These are phyloP conservation scores for Ilyonectria mors-panacis DNA, from an alignment of 2,329 filamentous ascomycete genomes.

Conservation along the genomic window DNA sequence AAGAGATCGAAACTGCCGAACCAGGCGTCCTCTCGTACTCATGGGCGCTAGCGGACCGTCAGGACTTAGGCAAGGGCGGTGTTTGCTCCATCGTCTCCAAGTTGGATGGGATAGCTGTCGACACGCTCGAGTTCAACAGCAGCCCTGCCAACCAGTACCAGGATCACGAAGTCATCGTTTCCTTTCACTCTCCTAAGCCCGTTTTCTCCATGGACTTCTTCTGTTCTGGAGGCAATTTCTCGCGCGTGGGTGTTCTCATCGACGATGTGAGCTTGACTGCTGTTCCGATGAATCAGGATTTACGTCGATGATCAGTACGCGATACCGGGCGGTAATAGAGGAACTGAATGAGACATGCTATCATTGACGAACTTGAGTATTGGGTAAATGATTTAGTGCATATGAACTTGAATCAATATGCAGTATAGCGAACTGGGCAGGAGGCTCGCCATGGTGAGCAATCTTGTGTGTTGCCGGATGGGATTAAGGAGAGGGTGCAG, in stretches of 20 bases:
- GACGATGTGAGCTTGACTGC: slow-evolving; percentile 9
- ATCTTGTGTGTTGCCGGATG: too few relatives aligned
- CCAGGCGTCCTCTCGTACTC: slow-evolving; percentile 17
- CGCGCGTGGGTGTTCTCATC: slow-evolving; percentile 9
- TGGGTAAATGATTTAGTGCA: too few relatives aligned
- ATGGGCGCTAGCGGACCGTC: slow-evolving; percentile 16
- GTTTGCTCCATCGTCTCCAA: slow-evolving; percentile 17
- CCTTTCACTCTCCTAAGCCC: slow-evolving; percentile 4
- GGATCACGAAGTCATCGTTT: slow-evolving; percentile 4
- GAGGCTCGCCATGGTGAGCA: too few relatives aligned
- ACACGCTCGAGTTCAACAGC: slow-evolving; percentile 9
- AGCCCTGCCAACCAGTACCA: slow-evolving; percentile 4
- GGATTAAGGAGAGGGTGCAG: too few relatives aligned
- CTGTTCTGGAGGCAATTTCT: slow-evolving; percentile 9
- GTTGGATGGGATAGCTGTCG: slow-evolving; percentile 15
- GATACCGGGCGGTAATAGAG: not conserved
- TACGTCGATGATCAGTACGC: not conserved
- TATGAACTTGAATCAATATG: too few relatives aligned
- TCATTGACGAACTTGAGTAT: too few relatives aligned
- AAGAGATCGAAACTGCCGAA: slow-evolving; percentile 1
- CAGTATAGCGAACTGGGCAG: too few relatives aligned
- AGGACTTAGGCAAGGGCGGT: slow-evolving; percentile 16
- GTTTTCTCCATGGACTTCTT: slow-evolving; percentile 16
- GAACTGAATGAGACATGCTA: not conserved
- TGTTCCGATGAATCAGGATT: not conserved